Conservation (phyloP, 306 rosid species). For the Canavalia gladiata region DNA sequence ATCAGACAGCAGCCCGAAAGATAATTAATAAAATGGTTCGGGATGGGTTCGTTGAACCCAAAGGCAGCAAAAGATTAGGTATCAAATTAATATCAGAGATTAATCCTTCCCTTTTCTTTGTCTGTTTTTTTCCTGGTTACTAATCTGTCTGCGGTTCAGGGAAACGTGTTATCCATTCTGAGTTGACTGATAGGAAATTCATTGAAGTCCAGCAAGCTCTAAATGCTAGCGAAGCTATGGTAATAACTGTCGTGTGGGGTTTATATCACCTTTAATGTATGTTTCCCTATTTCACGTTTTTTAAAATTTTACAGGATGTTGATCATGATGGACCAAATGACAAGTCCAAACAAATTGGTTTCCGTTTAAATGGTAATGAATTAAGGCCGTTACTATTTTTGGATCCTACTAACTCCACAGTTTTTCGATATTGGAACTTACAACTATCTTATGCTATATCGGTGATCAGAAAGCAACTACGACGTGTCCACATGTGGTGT, state of each 20-base stretch:
- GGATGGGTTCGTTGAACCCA: slow-evolving; percentile 87
- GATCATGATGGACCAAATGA: slow-evolving; percentile 58
- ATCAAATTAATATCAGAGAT: slow-evolving; percentile 19
- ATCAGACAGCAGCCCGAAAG: slow-evolving; percentile 69
- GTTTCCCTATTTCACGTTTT: background rate
- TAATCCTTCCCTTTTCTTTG: slow-evolving; percentile 14
- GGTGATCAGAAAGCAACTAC: slow-evolving; percentile 61
- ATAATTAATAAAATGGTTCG: slow-evolving; percentile 73
- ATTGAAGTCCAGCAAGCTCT: slow-evolving; percentile 77
- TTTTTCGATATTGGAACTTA: slow-evolving; percentile 15
- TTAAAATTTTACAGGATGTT: slow-evolving; percentile 66
- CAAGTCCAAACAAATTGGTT: slow-evolving; percentile 52
- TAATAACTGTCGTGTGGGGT: slow-evolving; percentile 41
- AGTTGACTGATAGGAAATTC: slow-evolving; percentile 69
- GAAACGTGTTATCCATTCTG: slow-evolving; percentile 87
- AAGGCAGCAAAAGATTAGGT: slow-evolving; percentile 85
- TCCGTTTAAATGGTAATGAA: slow-evolving; percentile 57
- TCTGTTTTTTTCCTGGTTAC: background rate
- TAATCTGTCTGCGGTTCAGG: slow-evolving; percentile 57
- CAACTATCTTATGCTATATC: slow-evolving; percentile 32
- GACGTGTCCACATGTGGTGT: slow-evolving; percentile 86
- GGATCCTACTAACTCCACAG: background rate
- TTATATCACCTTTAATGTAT: slow-evolving; percentile 8
- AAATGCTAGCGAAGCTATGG: slow-evolving; percentile 67
- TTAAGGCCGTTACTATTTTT: slow-evolving; percentile 14